Evolutionary conservation across 129 eudicot species (phyloP).

Genomic region (Chrysanthemum makinoi): DNA sequence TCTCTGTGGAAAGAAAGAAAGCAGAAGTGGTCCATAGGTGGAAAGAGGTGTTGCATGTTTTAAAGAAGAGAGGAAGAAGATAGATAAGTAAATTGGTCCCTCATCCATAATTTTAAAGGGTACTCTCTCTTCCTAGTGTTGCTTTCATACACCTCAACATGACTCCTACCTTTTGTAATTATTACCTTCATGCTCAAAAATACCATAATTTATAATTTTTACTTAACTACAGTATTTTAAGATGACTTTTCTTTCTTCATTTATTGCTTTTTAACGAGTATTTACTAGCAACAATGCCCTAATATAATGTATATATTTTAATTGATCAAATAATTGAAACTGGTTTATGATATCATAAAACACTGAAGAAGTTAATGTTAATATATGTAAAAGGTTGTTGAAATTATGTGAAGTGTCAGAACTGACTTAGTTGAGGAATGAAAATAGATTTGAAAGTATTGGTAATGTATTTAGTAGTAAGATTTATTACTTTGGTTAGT

Average conservation of each 20-base stretch:
- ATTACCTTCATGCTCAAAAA: conserved; percentile 11
- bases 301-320: neutral
- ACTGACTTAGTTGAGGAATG: too few species aligned
- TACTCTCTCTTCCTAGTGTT: conserved; percentile 36
- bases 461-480: too few species aligned
- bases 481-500: too few species aligned
- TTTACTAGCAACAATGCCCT: neutral
- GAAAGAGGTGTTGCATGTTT: conserved; percentile 23
- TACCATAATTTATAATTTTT: neutral
- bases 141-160: conserved; percentile 46
- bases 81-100: conserved; percentile 38
- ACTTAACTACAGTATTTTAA: too few species aligned
- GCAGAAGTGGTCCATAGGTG: conserved; percentile 39
- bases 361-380: too few species aligned
- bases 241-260: conserved; percentile 7
- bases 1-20: conserved; percentile 38
- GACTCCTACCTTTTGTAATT: conserved; percentile 26
- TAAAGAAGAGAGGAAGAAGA: conserved; percentile 40
- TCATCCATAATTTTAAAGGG: conserved; percentile 39
- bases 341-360: too few species aligned
- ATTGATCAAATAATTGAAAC: neutral
- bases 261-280: neutral
- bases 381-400: too few species aligned
- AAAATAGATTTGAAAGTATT: too few species aligned
- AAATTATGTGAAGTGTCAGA: too few species aligned